Percentiles rank a stretch among this genome's conserved stretches.
Evolutionary conservation across 2,329 filamentous ascomycete species (phyloP).

Genomic region (Juglanconis juglandina): DNA sequence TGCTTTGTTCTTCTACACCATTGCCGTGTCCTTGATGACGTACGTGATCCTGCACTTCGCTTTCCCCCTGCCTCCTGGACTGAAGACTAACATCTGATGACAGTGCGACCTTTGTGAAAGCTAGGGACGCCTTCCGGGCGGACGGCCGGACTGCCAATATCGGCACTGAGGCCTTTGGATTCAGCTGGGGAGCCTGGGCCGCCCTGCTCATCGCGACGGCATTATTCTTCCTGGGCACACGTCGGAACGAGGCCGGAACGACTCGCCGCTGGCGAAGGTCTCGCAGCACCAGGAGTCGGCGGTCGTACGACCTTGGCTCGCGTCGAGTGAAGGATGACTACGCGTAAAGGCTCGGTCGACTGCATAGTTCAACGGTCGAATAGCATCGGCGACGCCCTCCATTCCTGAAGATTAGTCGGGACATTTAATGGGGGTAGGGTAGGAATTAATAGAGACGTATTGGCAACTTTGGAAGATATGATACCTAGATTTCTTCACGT

Average conservation of each 20-base stretch:
- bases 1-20: slow-evolving; percentile 66
- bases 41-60: slow-evolving; percentile 40
- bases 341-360: slow-evolving; percentile 36
- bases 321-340: slow-evolving; percentile 70
- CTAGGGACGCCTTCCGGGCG: slow-evolving; percentile 61
- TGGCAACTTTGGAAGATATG: too few relatives aligned
- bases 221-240: slow-evolving; percentile 63
- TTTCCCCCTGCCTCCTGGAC: background rate
- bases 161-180: slow-evolving; percentile 69
- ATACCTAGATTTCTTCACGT: too few relatives aligned
- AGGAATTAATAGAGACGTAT: too few relatives aligned
- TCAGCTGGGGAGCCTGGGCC: slow-evolving; percentile 70
- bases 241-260: slow-evolving; percentile 31
- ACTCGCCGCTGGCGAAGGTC: slow-evolving; percentile 39
- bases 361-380: too few relatives aligned
- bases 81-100: background rate
- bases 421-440: too few relatives aligned
- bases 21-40: slow-evolving; percentile 73
- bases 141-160: slow-evolving; percentile 56
- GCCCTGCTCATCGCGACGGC: slow-evolving; percentile 63
- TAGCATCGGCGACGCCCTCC: too few relatives aligned
- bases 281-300: slow-evolving; percentile 49
- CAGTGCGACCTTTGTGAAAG: slow-evolving; percentile 62
- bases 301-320: slow-evolving; percentile 53
- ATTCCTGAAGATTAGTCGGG: too few relatives aligned